Conservation (phyloP, 352 stramenopile species). For the Globisporangium paddicum region DNA sequence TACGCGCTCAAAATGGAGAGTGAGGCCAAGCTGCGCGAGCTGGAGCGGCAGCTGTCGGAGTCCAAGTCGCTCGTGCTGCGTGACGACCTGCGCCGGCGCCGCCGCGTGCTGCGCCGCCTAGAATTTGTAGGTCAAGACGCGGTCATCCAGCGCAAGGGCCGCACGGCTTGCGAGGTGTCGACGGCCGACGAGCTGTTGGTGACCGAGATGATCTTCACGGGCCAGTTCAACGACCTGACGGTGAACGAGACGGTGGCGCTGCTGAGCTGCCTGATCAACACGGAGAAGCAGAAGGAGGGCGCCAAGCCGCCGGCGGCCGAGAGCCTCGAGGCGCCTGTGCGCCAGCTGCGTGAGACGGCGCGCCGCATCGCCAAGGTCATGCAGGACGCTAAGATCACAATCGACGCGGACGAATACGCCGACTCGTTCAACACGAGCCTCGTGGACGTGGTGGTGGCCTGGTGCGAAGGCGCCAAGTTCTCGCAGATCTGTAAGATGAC, state of each 20-base stretch:
- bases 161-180: conserved; percentile 98
- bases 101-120: conserved; percentile 94
- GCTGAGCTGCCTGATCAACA: conserved; percentile 96
- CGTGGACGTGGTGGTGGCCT: conserved; percentile 97
- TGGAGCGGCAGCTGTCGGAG: conserved; percentile 93
- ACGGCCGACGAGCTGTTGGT: conserved; percentile 98
- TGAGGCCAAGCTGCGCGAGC: conserved; percentile 88
- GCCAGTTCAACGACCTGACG: conserved; percentile 97
- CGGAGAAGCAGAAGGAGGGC: conserved; percentile 91
- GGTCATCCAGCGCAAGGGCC: conserved; percentile 99
- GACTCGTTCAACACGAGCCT: conserved; percentile 97
- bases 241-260: conserved; percentile 96
- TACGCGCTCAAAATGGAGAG: conserved; percentile 93
- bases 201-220: conserved; percentile 98
- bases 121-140: conserved; percentile 95
- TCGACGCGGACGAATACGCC: conserved; percentile 98
- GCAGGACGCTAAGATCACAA: conserved; percentile 89
- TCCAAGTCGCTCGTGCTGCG: conserved; percentile 96
- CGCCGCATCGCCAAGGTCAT: conserved; percentile 89
- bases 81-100: conserved; percentile 94
- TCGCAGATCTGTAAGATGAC: conserved; percentile 98
- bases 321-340: conserved; percentile 83
- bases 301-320: conserved; percentile 78
- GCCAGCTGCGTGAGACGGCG: conserved; percentile 94
- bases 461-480: conserved; percentile 98